phyloP scores from a whole-genome alignment of 768 basidiomycete species.

The Lactifluus pinguis region DNA sequence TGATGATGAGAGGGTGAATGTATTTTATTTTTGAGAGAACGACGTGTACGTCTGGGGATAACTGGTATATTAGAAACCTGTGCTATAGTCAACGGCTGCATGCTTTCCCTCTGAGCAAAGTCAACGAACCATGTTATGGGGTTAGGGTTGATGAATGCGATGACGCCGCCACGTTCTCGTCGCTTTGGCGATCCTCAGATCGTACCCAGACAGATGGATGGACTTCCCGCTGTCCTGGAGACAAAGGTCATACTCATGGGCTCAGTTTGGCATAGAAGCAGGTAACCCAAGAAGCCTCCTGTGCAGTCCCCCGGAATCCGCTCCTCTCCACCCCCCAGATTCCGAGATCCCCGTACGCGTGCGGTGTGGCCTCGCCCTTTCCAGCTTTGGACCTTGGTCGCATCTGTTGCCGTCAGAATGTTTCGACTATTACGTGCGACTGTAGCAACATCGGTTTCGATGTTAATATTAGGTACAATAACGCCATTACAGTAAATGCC shows the following conservation, averaged over 20 bases:
- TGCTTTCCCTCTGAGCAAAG: too few relatives aligned
- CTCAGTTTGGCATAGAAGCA: constrained; percentile 6
- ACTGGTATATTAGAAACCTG: neutral
- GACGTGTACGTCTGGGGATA: neutral
- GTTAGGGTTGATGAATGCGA: neutral
- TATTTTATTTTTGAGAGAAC: too few relatives aligned
- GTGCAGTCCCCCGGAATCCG: neutral
- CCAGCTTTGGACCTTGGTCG: neutral
- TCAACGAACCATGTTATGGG: neutral
- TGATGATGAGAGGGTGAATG: neutral
- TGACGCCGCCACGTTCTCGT: constrained; percentile 7
- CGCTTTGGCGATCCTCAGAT: constrained; percentile 15
- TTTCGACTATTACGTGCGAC: constrained; percentile 6
- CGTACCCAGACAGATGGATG: neutral
- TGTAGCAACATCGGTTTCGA: neutral
- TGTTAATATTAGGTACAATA: constrained; percentile 10
- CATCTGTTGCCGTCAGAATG: neutral
- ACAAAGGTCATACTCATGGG: constrained; percentile 1
- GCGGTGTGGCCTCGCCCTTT: neutral
- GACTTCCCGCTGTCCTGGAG: constrained; percentile 12
- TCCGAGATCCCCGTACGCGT: constrained; percentile 8
- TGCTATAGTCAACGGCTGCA: neutral
- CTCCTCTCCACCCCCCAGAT: neutral
- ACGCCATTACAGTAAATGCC: constrained; percentile 5
- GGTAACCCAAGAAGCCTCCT: neutral